Conservation (phyloP, 371 early-diverging fungal species). For the Mucor velutinosus region DNA sequence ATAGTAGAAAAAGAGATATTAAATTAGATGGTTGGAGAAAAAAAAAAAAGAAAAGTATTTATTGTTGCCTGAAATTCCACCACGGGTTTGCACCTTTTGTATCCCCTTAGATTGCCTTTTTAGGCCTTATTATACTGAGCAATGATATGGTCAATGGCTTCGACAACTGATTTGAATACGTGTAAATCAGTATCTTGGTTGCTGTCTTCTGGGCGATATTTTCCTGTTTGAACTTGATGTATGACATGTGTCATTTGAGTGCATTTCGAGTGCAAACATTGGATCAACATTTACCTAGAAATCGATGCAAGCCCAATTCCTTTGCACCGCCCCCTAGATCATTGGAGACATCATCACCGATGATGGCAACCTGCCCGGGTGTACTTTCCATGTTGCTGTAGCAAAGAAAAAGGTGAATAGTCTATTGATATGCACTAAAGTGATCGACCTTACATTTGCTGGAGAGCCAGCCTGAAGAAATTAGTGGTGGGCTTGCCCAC, state of each 20-base stretch:
- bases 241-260: neutral
- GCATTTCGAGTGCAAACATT: neutral
- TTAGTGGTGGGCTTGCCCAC: conserved; percentile 83
- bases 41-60: conserved; percentile 3
- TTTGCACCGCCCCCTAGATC: conserved; percentile 81
- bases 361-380: conserved; percentile 69
- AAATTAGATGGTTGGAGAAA: neutral
- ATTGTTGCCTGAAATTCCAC: conserved; percentile 1
- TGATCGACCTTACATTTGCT: conserved; percentile 59
- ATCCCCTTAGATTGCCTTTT: neutral
- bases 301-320: conserved; percentile 69
- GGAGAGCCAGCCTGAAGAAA: conserved; percentile 77
- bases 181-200: conserved; percentile 13
- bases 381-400: conserved; percentile 21
- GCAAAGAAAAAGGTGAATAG: neutral
- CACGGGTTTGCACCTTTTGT: conserved; percentile 2
- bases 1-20: neutral
- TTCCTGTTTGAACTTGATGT: conserved; percentile 75
- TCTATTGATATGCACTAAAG: neutral
- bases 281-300: conserved; percentile 50
- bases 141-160: conserved; percentile 45
- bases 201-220: conserved; percentile 78
- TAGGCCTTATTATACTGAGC: conserved; percentile 12
- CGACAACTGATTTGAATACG: conserved; percentile 45
- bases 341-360: conserved; percentile 84